These are phyloP conservation scores for Euphorbia celastroides DNA, from an alignment of 441 rosid species.

Conservation along the genomic window DNA sequence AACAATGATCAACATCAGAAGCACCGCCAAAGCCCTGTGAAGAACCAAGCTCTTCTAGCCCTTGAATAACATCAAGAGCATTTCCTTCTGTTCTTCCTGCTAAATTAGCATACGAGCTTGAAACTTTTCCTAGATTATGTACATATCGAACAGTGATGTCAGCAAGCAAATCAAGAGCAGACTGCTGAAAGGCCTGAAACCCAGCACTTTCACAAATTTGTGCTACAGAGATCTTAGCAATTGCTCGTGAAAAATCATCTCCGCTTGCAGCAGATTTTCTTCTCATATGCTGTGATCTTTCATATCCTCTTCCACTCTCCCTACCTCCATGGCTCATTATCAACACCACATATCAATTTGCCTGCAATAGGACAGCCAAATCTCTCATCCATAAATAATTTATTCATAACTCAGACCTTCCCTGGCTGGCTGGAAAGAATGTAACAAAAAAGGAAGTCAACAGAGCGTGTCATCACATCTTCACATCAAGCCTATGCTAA, in stretches of 20 bases:
- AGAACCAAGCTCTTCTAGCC: conserved; percentile 60
- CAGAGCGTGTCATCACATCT: not conserved
- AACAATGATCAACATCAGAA: conserved; percentile 56
- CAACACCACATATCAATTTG: conserved; percentile 64
- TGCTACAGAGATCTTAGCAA: conserved; percentile 65
- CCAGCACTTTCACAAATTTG: conserved; percentile 73
- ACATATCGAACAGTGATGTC: conserved; percentile 53
- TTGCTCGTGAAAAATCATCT: conserved; percentile 48
- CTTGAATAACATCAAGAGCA: conserved; percentile 65
- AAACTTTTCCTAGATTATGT: conserved; percentile 45
- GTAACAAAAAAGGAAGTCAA: not conserved
- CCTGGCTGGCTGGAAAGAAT: conserved; percentile 1
- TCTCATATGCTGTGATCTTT: conserved; percentile 24
- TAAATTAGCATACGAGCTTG: conserved; percentile 51
- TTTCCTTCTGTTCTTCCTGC: conserved; percentile 65
- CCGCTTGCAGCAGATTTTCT: conserved; percentile 28
- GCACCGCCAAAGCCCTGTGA: conserved; percentile 61
- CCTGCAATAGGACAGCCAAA: conserved; percentile 22
- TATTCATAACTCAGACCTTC: conserved; percentile 4
- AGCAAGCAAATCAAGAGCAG: conserved; percentile 69
- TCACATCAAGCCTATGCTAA: not conserved
- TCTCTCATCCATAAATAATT: conserved; percentile 22
- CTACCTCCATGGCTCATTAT: conserved; percentile 93
- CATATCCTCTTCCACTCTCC: conserved; percentile 59
- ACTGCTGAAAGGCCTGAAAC: conserved; percentile 65